Conservation (phyloP, 169 alveolate species). For the Eimeria acervulina region DNA sequence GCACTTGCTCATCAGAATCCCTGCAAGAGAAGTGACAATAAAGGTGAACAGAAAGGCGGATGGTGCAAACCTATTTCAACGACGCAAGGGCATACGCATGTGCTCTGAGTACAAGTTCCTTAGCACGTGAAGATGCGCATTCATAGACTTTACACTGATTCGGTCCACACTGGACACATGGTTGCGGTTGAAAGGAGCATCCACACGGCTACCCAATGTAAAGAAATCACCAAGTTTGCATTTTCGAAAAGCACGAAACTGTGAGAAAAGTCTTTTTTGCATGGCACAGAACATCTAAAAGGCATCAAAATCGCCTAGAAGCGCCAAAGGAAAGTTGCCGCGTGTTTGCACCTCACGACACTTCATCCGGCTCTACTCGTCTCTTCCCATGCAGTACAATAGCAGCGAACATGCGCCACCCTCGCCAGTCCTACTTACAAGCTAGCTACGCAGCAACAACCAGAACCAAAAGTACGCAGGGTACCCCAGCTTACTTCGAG, state of each 20-base stretch:
- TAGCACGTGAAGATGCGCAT: not conserved
- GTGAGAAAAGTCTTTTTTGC: not conserved
- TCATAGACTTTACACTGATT: not conserved
- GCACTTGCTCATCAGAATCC: not conserved
- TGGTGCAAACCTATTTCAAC: not conserved
- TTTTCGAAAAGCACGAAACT: not conserved
- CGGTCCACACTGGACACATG: not conserved
- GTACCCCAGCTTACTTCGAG: constrained; percentile 2
- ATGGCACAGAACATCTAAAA: not conserved
- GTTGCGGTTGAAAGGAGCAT: not conserved
- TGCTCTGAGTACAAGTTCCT: not conserved
- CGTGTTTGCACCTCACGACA: not conserved
- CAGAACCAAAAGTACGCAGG: not conserved
- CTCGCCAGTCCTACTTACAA: not conserved
- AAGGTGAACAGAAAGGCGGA: not conserved
- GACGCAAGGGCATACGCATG: not conserved
- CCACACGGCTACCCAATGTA: not conserved
- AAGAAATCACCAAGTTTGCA: not conserved
- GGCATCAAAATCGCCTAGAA: not conserved
- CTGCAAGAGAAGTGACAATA: constrained; percentile 8
- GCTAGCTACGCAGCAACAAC: not conserved
- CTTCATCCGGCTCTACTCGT: not conserved
- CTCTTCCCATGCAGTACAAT: not conserved
- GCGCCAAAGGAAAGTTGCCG: not conserved
- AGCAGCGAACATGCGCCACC: not conserved